phyloP scores from a whole-genome alignment of 2,329 filamentous ascomycete species.

The Colletotrichum tanaceti region DNA sequence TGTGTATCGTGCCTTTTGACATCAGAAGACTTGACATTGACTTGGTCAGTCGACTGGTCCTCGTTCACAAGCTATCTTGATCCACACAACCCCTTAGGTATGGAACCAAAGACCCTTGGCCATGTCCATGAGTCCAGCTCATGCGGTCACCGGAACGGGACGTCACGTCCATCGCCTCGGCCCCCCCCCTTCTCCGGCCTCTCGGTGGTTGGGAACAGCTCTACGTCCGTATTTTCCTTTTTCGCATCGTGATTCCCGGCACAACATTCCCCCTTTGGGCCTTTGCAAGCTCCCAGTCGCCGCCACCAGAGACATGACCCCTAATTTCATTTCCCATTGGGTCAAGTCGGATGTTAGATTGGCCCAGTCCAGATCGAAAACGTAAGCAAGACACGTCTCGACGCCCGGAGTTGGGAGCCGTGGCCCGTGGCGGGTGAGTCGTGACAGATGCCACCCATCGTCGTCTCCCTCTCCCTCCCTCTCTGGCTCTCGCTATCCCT shows the following conservation, averaged over 20 bases:
- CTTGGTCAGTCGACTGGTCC: no score
- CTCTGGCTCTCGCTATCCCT: rapidly evolving
- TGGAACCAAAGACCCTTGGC: not conserved
- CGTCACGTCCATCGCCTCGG: no score
- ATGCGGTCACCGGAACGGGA: not conserved
- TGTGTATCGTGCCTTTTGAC: no score
- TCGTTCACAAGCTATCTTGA: no score
- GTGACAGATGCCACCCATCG: not conserved
- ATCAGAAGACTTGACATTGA: no score
- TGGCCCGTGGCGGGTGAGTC: not conserved
- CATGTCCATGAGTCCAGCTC: not conserved
- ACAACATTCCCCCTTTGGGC: slow-evolving; percentile 4
- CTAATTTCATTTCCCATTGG: slow-evolving; percentile 11
- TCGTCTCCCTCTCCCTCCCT: not conserved
- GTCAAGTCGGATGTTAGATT: not conserved
- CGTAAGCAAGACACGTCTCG: slow-evolving; percentile 29
- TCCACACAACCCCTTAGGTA: no score
- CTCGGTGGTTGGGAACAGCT: slow-evolving; percentile 8
- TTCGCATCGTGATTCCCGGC: slow-evolving; percentile 13
- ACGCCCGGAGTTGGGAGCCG: slow-evolving; percentile 4
- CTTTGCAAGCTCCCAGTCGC: not conserved
- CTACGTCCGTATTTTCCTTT: slow-evolving; percentile 22
- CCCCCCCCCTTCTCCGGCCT: not conserved
- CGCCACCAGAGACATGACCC: slow-evolving; percentile 4
- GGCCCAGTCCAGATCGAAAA: slow-evolving; percentile 7